These are phyloP conservation scores for Cyberlindnera samutprakarnensis DNA, from an alignment of 805 yeast genomes.

Conservation along the genomic window DNA sequence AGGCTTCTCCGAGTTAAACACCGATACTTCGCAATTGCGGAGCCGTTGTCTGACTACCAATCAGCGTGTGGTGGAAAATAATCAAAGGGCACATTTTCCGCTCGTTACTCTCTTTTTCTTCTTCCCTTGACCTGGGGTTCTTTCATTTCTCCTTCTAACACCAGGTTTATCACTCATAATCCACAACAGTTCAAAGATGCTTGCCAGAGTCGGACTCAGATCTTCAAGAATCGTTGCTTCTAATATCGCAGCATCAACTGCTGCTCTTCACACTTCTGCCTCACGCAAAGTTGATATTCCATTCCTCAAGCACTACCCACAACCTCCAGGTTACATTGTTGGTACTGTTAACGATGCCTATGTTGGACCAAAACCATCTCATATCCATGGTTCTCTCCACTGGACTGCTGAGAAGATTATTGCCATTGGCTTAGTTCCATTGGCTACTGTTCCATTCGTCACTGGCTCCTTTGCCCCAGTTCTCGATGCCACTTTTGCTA, in stretches of 20 bases:
- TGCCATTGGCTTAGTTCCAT: constrained; percentile 67
- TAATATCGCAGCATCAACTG: constrained; percentile 1
- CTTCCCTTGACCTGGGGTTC: too few species aligned
- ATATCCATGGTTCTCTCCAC: constrained; percentile 77
- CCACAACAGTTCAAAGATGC: neutral
- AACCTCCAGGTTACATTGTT: constrained; percentile 83
- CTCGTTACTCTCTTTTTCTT: neutral
- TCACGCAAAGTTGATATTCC: constrained; percentile 32
- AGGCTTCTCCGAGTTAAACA: neutral
- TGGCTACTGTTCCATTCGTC: constrained; percentile 66
- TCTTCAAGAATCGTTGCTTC: constrained; percentile 6
- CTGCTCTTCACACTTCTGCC: constrained; percentile 21
- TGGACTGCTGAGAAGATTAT: constrained; percentile 85
- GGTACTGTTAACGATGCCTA: constrained; percentile 95
- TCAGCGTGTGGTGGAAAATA: constrained; percentile 1
- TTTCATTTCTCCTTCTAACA: too few species aligned
- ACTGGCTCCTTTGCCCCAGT: constrained; percentile 66
- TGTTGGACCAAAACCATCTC: constrained; percentile 52
- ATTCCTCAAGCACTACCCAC: constrained; percentile 55
- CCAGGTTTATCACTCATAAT: too few species aligned
- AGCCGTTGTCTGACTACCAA: neutral
- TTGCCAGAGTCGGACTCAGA: constrained; percentile 9
- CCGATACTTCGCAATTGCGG: neutral
- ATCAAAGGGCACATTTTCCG: neutral
- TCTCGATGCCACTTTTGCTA: constrained; percentile 63